Percentiles rank a stretch among this genome's conserved stretches.
These are phyloP conservation scores for Spathaspora passalidarum DNA, from an alignment of 805 yeast species.

Conservation along the genomic window DNA sequence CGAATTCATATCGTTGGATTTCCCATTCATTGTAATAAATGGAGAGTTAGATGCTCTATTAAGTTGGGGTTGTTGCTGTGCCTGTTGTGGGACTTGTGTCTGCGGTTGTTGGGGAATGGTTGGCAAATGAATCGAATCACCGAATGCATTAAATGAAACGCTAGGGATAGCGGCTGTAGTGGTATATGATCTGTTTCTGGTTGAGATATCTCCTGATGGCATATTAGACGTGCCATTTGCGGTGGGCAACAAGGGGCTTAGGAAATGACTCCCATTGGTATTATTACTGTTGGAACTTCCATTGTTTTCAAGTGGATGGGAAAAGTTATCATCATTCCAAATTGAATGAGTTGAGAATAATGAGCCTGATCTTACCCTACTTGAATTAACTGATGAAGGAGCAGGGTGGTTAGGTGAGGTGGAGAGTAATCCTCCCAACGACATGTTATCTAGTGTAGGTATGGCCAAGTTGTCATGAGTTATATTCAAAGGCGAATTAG, in stretches of 20 bases:
- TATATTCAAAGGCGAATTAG: conserved; percentile 7
- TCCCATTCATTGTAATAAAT: conserved; percentile 15
- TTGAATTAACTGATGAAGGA: conserved; percentile 13
- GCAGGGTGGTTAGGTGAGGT: conserved; percentile 2
- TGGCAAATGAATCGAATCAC: conserved; percentile 13
- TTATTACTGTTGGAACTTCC: conserved; percentile 6
- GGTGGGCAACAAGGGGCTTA: conserved; percentile 5
- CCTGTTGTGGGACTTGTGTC: not conserved
- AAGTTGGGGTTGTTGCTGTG: not conserved
- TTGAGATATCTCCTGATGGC: conserved; percentile 3
- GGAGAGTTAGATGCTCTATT: conserved; percentile 22
- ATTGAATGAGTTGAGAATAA: conserved; percentile 49
- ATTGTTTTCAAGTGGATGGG: conserved; percentile 8
- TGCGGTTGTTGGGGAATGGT: conserved; percentile 6
- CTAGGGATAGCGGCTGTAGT: conserved; percentile 37
- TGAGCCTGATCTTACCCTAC: conserved; percentile 56
- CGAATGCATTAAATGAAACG: conserved; percentile 7
- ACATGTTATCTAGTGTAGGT: conserved; percentile 5
- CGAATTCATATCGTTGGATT: conserved; percentile 24
- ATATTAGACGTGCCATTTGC: not conserved
- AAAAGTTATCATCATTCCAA: conserved; percentile 51
- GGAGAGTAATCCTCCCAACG: not conserved
- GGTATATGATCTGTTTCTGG: conserved; percentile 51
- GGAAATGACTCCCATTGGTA: conserved; percentile 1
- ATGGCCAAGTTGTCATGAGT: conserved; percentile 29